Conservation (phyloP, 2,329 filamentous ascomycete genomes). For the Elsinoe necatrix region DNA sequence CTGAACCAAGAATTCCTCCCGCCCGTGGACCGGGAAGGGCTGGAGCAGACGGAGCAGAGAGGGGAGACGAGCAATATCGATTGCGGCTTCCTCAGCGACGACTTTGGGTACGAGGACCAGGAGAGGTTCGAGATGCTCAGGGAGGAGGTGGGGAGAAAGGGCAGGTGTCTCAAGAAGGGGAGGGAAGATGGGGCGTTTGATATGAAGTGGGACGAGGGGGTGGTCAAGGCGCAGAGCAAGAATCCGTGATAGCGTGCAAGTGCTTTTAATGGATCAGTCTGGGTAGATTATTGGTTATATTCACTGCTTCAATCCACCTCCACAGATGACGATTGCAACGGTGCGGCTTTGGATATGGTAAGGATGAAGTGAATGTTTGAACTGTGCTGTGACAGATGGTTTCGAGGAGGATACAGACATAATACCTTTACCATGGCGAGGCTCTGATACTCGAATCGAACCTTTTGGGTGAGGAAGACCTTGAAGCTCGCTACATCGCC, state of each 20-base stretch:
- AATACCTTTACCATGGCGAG: background rate
- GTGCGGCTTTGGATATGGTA: background rate
- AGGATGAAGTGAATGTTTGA: background rate
- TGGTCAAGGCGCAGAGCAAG: background rate
- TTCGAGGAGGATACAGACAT: background rate
- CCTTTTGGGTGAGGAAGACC: background rate
- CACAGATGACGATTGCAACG: background rate
- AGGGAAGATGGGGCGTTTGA: background rate
- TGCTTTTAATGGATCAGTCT: background rate
- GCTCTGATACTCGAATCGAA: background rate
- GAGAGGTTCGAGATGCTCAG: constrained; percentile 29
- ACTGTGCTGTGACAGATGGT: background rate
- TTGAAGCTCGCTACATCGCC: background rate
- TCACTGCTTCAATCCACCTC: background rate
- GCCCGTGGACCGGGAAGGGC: constrained; percentile 5
- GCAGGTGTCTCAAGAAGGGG: constrained; percentile 17
- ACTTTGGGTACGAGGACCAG: constrained; percentile 30
- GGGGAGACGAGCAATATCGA: constrained; percentile 26
- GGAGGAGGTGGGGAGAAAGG: constrained; percentile 32
- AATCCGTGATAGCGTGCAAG: background rate
- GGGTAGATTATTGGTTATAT: background rate
- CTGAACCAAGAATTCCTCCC: constrained; percentile 12
- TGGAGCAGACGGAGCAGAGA: constrained; percentile 4
- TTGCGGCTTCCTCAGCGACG: constrained; percentile 32
- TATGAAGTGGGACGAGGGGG: background rate